Base-by-base conservation (phyloP, 495 filamentous ascomycete genomes). In the Hyaloscypha hepaticicola region DNA sequence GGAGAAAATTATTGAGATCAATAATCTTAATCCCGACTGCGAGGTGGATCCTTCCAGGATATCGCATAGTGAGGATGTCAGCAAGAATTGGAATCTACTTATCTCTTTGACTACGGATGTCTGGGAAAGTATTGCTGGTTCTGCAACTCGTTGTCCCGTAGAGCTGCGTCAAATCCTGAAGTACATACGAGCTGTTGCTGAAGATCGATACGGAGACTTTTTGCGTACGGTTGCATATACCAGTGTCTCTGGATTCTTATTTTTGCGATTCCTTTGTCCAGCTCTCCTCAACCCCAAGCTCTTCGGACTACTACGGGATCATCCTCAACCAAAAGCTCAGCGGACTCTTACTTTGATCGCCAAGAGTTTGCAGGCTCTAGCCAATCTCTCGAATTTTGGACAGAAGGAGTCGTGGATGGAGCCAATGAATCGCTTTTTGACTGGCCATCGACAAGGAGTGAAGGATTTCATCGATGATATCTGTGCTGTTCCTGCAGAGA, bases 401-500 rank as follows among this genome's bases (percentile, higher is more conserved):
- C 90, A 88, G 70, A 98, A 98, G 74, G 95, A 98, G 74, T 85
- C 88, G 4, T 99, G 94, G 93, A 99, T 99, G 95, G 96, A 96
- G 75, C 92, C 91, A 5, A 98, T 98, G 96, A 99, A 97, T 72
- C 83, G 81, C 12, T 91, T 92, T 68, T 78, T 92, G 61, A 69
- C 71, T 11, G 75, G 79, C n/a, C 80, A 89, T 63, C 77, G 86
- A 9, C 85, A 88, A 60, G 85, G 89, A 25, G 91, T 98, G 77
- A 96, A 92, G 73, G 81, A 87, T 27, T 97, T 94, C 69, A 87
- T 98, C 64, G 93, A 98, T 71, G 79, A 81, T 26, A 87, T 97
- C 51, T 97, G 93, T 75, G 83, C 85, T 29, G 90, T 99, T 56
- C 87, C 93, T 1, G 83, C 85, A 7, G 86, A 94, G 61, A 81